Percentiles rank a stretch among this genome's conserved stretches.
Conservation (phyloP, 345 rosid genomes). For the Gossypium bickii region DNA sequence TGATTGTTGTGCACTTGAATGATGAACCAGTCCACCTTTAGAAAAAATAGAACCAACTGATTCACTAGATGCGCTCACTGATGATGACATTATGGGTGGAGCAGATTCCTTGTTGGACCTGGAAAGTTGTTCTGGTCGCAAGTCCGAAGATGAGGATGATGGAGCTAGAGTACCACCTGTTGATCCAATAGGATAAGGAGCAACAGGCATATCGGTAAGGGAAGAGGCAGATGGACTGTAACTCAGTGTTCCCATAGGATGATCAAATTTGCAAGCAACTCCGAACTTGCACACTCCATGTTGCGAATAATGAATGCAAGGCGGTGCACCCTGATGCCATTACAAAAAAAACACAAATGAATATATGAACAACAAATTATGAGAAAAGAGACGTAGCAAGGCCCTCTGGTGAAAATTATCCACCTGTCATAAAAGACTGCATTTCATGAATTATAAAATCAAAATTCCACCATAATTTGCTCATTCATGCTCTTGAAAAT, state of each 20-base stretch:
- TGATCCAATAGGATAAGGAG: slow-evolving; percentile 70
- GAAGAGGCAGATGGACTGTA: slow-evolving; percentile 83
- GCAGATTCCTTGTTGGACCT: slow-evolving; percentile 41
- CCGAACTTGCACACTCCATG: slow-evolving; percentile 72
- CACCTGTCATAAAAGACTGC: not conserved
- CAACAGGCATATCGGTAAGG: slow-evolving; percentile 65
- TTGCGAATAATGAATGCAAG: slow-evolving; percentile 55
- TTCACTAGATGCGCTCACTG: slow-evolving; percentile 38
- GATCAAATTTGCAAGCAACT: slow-evolving; percentile 71
- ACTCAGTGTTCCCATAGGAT: slow-evolving; percentile 54
- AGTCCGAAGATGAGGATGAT: slow-evolving; percentile 60
- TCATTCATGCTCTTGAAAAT: slow-evolving; percentile 1
- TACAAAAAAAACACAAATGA: not conserved
- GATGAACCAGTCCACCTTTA: slow-evolving; percentile 29
- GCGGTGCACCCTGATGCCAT: slow-evolving; percentile 55
- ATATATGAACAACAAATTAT: not conserved
- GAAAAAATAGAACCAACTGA: slow-evolving; percentile 37
- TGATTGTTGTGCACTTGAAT: slow-evolving; percentile 35
- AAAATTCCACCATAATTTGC: not conserved
- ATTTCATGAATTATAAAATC: not conserved
- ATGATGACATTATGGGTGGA: slow-evolving; percentile 37
- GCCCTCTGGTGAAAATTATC: not conserved
- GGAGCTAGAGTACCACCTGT: slow-evolving; percentile 60
- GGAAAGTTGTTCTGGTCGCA: slow-evolving; percentile 47
- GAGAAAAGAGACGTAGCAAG: not conserved